A percentile compares a stretch with the other conserved stretches of the same genome.
phyloP scores from a whole-genome alignment of 2,329 filamentous ascomycete genomes.

The Apiospora kogelbergensis region DNA sequence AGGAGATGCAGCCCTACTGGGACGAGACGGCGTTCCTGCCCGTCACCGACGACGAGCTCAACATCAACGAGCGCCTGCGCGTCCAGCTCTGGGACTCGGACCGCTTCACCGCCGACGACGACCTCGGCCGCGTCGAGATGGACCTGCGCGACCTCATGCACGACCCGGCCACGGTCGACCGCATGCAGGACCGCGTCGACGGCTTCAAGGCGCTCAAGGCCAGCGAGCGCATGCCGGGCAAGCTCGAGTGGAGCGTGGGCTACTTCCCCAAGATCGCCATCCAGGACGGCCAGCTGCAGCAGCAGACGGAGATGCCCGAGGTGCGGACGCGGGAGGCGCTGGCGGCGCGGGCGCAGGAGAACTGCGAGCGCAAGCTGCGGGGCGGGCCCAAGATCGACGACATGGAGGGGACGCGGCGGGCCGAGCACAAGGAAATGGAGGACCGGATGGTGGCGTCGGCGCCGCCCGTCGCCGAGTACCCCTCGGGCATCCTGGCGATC shows the following conservation, averaged over 20 bases:
- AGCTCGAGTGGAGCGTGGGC: conserved; percentile 9
- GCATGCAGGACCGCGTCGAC: conserved; percentile 10
- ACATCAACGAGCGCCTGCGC: conserved; percentile 10
- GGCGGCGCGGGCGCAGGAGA: not conserved
- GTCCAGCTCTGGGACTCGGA: conserved; percentile 11
- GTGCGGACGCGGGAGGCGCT: not conserved
- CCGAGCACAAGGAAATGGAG: conserved; percentile 7
- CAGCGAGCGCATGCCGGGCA: conserved; percentile 1
- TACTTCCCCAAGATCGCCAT: conserved; percentile 10
- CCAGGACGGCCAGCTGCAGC: not conserved
- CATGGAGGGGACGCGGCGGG: not conserved
- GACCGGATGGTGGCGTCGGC: conserved; percentile 10
- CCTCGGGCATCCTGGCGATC: not conserved
- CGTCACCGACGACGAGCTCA: conserved; percentile 9
- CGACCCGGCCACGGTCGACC: conserved; percentile 5
- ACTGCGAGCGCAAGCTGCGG: conserved; percentile 10
- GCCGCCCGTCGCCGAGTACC: not conserved
- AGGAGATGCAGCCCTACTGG: conserved; percentile 9
- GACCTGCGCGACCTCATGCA: not conserved
- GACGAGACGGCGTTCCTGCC: conserved; percentile 5
- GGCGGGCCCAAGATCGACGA: conserved; percentile 9
- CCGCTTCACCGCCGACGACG: conserved; percentile 10
- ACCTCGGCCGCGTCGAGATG: conserved; percentile 10
- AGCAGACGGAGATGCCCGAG: conserved; percentile 3
- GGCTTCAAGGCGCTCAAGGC: conserved; percentile 8